These are phyloP conservation scores for Collariella sp. DNA, from an alignment of 495 filamentous ascomycete genomes.

Conservation along the genomic window DNA sequence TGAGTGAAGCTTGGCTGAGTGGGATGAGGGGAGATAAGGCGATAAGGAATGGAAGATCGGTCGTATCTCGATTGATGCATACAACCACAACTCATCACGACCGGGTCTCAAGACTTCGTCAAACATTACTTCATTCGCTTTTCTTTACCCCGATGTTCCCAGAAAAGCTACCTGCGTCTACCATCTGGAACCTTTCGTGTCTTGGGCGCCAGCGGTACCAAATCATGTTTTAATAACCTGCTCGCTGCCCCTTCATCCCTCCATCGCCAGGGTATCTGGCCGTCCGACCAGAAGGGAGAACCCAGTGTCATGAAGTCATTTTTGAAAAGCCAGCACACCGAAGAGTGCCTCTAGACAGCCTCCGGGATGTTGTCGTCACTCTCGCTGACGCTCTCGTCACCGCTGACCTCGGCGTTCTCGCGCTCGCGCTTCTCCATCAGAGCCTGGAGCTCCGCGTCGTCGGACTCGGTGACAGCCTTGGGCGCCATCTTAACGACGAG, in stretches of 20 bases:
- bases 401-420: slow-evolving; percentile 93
- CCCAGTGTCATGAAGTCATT: neutral
- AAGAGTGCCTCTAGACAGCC: slow-evolving; percentile 28
- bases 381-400: slow-evolving; percentile 89
- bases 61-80: slow-evolving; percentile 10
- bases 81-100: neutral
- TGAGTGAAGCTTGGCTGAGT: neutral
- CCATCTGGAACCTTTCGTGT: slow-evolving; percentile 15
- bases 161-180: slow-evolving; percentile 8
- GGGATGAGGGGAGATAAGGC: neutral
- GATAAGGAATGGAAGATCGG: neutral
- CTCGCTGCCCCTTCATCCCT: neutral
- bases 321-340: neutral
- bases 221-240: slow-evolving; percentile 3
- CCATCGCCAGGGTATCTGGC: neutral
- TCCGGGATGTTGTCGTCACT: slow-evolving; percentile 67
- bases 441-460: slow-evolving; percentile 92
- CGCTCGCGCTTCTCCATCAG: slow-evolving; percentile 98
- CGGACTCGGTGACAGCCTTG: slow-evolving; percentile 96
- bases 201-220: slow-evolving; percentile 13
- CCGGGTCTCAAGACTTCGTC: neutral
- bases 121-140: slow-evolving; percentile 10
- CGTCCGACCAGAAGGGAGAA: neutral
- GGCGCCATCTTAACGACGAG: slow-evolving; percentile 93
- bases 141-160: slow-evolving; percentile 1